These are phyloP conservation scores for Ceriops zippeliana DNA, from an alignment of 345 rosid genomes.

Conservation along the genomic window DNA sequence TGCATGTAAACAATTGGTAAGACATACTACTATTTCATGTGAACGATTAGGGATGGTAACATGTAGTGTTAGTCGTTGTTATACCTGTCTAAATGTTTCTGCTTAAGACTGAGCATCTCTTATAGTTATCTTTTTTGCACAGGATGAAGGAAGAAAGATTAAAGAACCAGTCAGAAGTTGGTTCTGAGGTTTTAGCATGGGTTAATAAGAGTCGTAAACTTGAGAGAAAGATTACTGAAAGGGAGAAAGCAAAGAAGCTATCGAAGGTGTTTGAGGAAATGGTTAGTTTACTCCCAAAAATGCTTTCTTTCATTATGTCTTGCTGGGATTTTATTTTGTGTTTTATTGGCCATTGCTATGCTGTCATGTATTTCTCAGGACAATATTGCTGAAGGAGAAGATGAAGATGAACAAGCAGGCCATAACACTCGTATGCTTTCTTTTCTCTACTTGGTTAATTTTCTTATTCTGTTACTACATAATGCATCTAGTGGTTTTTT, in stretches of 20 bases:
- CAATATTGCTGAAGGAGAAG: slow-evolving; percentile 57
- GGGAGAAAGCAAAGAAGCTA: slow-evolving; percentile 72
- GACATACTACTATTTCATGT: not conserved
- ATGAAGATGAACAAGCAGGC: slow-evolving; percentile 64
- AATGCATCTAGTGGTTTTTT: not conserved
- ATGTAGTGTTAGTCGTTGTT: not conserved
- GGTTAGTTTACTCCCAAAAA: slow-evolving; percentile 34
- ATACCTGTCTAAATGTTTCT: not conserved
- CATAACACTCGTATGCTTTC: slow-evolving; percentile 39
- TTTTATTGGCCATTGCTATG: slow-evolving; percentile 12
- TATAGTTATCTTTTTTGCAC: slow-evolving; percentile 6
- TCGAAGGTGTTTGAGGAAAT: slow-evolving; percentile 88
- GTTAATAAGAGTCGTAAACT: slow-evolving; percentile 72
- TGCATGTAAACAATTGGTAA: not conserved
- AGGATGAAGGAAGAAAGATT: slow-evolving; percentile 86
- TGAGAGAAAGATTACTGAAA: slow-evolving; percentile 64
- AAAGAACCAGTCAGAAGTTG: slow-evolving; percentile 58
- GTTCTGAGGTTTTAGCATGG: slow-evolving; percentile 68
- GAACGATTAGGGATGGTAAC: not conserved
- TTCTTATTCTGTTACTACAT: no score
- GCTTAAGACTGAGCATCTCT: not conserved
- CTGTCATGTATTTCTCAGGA: slow-evolving; percentile 45
- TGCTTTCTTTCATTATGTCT: slow-evolving; percentile 13
- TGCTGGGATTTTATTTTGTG: slow-evolving; percentile 8
- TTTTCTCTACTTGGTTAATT: not conserved